Evolutionary conservation across 106 monocot species (phyloP), one percentile per base, ranked within the genome.

Genomic region (Dendrobium catenatum): DNA sequence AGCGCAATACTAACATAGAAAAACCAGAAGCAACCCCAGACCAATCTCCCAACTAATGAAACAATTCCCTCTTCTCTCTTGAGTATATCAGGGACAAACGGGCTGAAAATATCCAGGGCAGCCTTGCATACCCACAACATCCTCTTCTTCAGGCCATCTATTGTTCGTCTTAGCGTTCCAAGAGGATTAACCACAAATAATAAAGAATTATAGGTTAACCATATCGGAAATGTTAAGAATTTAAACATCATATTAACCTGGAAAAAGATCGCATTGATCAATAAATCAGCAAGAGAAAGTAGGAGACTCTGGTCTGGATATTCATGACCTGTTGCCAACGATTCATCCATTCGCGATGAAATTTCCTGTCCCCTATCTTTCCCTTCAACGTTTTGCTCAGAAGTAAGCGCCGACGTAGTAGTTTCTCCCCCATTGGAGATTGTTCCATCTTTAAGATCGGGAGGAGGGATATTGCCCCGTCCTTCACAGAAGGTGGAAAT

Each of bases 21-120:
- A 27, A 87, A 83, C 93, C 95, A 95, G 83, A 99, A 90, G 73
- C 79, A 88, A 10, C 93, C 93, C 73, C 82, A 48, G 2, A 75
- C 79, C 8, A 95, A 17, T 55, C 89, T 86, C 72, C 43, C 33
- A 27, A 26, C 91, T 68, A 92, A 19, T 48, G 82, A 82, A 47
- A 83, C 86, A 6, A 83, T 17, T 6, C 73, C 82, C 18, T 73
- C 55, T 61, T 79, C 76, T 0, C 59, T 74, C 11, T 81, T 55
- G 16, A 85, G 24, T 55, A 77, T 85, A n/a, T 79, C 83, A n/a
- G 72, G 18, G 4, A 81, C 54, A 29, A 68, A n/a, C 0, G 81
- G 74, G 44, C 44, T 24, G 24, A 85, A 20, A 24, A 24, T 78
- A 4, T 84, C 84, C 10, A 77, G 18, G 0, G 86, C 20, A 42